Conservation (phyloP, 1,139 yeast genomes). For the Kodamaea fungicola region DNA sequence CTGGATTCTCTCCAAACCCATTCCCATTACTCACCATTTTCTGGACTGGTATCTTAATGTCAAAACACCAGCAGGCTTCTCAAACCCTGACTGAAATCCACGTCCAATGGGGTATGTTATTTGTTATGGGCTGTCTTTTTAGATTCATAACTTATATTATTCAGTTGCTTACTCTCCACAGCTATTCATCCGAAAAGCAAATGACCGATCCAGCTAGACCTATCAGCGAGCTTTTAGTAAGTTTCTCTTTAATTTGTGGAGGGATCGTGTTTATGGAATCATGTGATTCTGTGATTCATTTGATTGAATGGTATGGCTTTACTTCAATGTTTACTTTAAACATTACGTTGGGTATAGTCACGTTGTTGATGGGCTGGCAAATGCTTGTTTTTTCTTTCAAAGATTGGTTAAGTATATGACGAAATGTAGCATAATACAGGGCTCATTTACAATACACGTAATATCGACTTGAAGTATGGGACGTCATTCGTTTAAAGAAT, state of each 20-base stretch:
- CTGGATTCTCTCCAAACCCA: conserved; percentile 84
- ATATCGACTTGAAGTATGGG: no score
- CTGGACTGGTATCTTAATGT: conserved; percentile 98
- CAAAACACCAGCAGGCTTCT: conserved; percentile 87
- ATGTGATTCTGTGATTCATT: conserved; percentile 78
- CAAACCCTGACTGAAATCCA: conserved; percentile 74
- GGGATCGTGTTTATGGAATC: conserved; percentile 92
- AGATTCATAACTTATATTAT: conserved; percentile 68
- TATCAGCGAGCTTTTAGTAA: conserved; percentile 73
- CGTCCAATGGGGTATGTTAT: conserved; percentile 85
- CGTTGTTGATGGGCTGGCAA: conserved; percentile 88
- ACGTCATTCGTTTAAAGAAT: no score
- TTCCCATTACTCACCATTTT: conserved; percentile 90
- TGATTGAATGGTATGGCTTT: conserved; percentile 80
- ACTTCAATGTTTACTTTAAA: conserved; percentile 90
- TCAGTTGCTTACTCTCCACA: conserved; percentile 46
- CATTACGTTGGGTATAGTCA: conserved; percentile 72
- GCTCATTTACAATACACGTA: no score
- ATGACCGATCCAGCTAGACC: conserved; percentile 56
- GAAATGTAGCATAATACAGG: not conserved
- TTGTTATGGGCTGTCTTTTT: conserved; percentile 74
- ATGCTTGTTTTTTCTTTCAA: conserved; percentile 68
- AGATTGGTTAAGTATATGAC: conserved; percentile 37
- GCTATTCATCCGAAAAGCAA: conserved; percentile 19
- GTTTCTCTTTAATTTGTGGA: conserved; percentile 80